Conservation (phyloP, 1,284 basidiomycete species). For the Pascua sp. region DNA sequence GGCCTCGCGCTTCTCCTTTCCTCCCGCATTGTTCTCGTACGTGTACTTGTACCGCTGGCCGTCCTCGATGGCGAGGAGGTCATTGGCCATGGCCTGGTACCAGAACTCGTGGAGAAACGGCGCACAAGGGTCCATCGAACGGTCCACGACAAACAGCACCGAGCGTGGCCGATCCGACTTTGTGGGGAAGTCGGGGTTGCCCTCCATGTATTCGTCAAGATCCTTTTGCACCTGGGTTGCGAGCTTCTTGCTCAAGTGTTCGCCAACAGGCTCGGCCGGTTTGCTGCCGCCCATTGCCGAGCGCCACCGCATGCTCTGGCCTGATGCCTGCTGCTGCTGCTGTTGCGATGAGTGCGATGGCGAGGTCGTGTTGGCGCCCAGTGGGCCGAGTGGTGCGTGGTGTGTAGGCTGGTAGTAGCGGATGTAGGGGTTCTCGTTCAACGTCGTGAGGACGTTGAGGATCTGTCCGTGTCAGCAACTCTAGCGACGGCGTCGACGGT, state of each 20-base stretch:
- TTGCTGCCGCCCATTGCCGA: constrained; percentile 35
- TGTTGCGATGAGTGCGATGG: constrained; percentile 46
- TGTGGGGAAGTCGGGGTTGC: constrained; percentile 74
- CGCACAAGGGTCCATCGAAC: constrained; percentile 86
- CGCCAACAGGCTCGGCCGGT: constrained; percentile 47
- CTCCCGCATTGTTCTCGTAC: constrained; percentile 72
- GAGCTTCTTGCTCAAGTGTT: constrained; percentile 68
- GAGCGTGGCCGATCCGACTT: constrained; percentile 58
- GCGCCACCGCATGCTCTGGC: constrained; percentile 40
- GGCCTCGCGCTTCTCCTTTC: constrained; percentile 81
- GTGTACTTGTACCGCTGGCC: constrained; percentile 87
- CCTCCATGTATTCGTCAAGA: constrained; percentile 78
- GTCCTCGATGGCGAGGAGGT: constrained; percentile 81
- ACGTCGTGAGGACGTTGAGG: constrained; percentile 80
- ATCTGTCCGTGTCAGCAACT: constrained; percentile 57
- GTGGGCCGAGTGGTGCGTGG: constrained; percentile 80
- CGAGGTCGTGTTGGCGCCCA: constrained; percentile 50
- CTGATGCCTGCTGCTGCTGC: constrained; percentile 48
- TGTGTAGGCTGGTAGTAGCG: constrained; percentile 86
- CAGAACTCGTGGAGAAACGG: constrained; percentile 97
- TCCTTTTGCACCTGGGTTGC: constrained; percentile 76
- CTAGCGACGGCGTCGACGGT: too few species aligned
- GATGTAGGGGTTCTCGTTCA: constrained; percentile 91
- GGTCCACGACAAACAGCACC: constrained; percentile 88
- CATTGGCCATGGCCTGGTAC: constrained; percentile 98